These are phyloP conservation scores for Stylosanthes scabra DNA, from an alignment of 331 rosid genomes.

Conservation along the genomic window DNA sequence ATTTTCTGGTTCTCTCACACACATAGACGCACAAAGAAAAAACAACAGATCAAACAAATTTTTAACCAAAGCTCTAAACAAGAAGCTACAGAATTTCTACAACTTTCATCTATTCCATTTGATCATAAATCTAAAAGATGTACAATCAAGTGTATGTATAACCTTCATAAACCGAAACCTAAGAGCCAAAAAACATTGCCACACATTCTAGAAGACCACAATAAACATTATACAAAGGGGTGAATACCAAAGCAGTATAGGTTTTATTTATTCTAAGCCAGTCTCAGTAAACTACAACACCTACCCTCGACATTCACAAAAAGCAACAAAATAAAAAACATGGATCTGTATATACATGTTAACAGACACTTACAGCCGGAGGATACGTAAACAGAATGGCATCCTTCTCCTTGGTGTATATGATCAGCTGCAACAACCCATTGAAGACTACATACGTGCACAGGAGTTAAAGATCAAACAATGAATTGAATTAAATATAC, in stretches of 20 bases:
- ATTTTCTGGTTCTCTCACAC: neutral
- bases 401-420: conserved; percentile 87
- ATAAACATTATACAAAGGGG: conserved; percentile 14
- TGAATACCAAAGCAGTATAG: neutral
- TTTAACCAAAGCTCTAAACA: conserved; percentile 6
- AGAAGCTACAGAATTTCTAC: neutral
- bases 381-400: conserved; percentile 94
- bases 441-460: conserved; percentile 85
- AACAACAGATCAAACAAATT: neutral
- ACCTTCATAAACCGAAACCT: neutral
- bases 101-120: neutral
- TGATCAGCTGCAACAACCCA: conserved; percentile 82
- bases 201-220: conserved; percentile 7
- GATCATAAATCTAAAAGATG: conserved; percentile 21
- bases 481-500: conserved; percentile 12
- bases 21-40: neutral
- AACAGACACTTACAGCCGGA: conserved; percentile 62
- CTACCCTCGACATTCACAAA: conserved; percentile 17
- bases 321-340: conserved; percentile 7
- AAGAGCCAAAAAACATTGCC: conserved; percentile 2
- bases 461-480: conserved; percentile 72
- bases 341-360: conserved; percentile 1
- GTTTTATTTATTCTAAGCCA: neutral
- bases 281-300: conserved; percentile 18
- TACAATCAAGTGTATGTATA: neutral